phyloP scores from a whole-genome alignment of 129 eudicot genomes.

The Tagetes patula region DNA sequence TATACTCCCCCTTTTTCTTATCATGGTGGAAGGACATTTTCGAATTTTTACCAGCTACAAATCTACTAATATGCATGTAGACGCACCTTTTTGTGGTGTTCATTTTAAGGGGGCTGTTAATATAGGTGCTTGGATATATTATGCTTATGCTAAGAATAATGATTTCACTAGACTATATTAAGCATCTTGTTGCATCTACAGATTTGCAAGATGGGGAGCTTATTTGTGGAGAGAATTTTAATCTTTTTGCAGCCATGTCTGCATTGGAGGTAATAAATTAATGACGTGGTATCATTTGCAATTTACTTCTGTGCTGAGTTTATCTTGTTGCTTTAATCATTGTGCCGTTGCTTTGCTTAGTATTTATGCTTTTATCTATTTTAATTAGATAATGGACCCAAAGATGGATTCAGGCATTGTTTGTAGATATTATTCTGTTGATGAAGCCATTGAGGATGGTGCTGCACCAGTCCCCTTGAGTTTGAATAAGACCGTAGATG shows the following conservation, averaged over 20 bases:
- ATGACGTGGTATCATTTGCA: slow-evolving; percentile 7
- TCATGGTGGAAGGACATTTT: background rate
- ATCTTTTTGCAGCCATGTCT: slow-evolving; percentile 98
- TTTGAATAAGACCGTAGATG: slow-evolving; percentile 63
- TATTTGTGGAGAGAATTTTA: slow-evolving; percentile 83
- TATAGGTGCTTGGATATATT: background rate
- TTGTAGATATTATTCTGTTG: slow-evolving; percentile 79
- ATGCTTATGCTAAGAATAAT: background rate
- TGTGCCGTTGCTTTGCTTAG: slow-evolving; percentile 9
- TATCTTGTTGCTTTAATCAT: background rate
- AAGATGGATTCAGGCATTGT: slow-evolving; percentile 99
- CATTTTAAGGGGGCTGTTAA: background rate
- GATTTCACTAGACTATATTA: background rate
- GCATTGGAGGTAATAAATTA: slow-evolving; percentile 79
- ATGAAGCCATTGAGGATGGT: slow-evolving; percentile 94
- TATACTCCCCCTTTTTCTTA: background rate
- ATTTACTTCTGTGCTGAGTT: background rate
- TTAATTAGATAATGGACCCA: slow-evolving; percentile 94
- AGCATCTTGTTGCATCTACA: slow-evolving; percentile 32
- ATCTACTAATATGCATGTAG: background rate
- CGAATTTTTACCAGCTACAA: background rate
- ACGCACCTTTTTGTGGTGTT: background rate
- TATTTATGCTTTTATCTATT: slow-evolving; percentile 14
- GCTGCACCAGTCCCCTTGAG: slow-evolving; percentile 95
- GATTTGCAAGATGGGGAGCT: slow-evolving; percentile 89